Base-by-base conservation (phyloP, 108 stramenopile genomes). In the Nitzschia inconspicua region DNA sequence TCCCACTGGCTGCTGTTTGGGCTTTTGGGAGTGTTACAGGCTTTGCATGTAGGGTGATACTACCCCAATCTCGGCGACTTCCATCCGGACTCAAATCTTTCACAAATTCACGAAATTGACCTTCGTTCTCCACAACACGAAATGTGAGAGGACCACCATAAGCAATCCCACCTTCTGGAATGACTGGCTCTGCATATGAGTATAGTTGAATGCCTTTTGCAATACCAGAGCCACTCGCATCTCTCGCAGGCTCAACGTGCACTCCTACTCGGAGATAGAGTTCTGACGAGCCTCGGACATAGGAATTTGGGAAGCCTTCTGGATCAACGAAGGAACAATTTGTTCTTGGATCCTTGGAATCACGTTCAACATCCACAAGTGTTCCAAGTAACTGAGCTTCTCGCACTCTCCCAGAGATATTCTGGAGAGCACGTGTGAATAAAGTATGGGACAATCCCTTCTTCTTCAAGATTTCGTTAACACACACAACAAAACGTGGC, bases 241-340 rank as follows among this genome's bases (percentile, higher is more conserved):
- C 85, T 39, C 78, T 74, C 5, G 82, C 74, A 13, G 79, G 70
- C 61, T 93, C 92, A 1, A 93, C 86, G 47, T 93, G 86, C 11
- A 75, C 86, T 13, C 92, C 92, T 11, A 90, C 85, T 23, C 86
- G 80, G 20, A 89, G 51, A 52, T 88, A 88, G n/a, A 89, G 57
- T 25, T 74, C 68, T 18, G 83, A 82, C 10, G 84, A 63, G 16
- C 88, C 92, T 36, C 83, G 69, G 2, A 93, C 86, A 60, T 73
- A 93, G 5, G 86, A 88, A 69, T 93, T 93, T 1, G 91, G 91
- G 57, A 89, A 93, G n/a, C 87, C 87, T 60, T 89, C 91, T 14
- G 88, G 86, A 14, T 81, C 75, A 25, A 86, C 82, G 35, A 82
- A 69, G 19, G 76, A 70, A 22, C 72, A 46, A n/a, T 70, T 44